Evolutionary conservation across 202 grass and related monocot genomes (phyloP), one percentile per base, ranked within the genome.

Genomic region (Cymbopogon flexuosus): DNA sequence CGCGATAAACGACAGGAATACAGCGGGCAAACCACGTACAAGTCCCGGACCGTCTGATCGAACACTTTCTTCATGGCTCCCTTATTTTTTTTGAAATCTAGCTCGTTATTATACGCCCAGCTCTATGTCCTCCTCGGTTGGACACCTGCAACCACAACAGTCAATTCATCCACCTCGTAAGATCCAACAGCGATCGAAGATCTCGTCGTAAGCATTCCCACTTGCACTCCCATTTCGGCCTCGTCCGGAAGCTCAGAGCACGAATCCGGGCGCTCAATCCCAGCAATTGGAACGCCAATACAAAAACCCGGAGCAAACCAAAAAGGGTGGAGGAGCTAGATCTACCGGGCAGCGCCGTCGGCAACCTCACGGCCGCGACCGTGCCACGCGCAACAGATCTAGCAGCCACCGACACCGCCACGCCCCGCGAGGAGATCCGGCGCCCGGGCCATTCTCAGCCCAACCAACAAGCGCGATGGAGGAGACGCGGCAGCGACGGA

Each of bases 21-120:
- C 45, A 70, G 46, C 37, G n/a, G 5, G 39, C 24, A 47, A 57
- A 73, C 16, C 36, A 86, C 90, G 63, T 90, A 98, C 95, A 95
- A 8, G 79, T 98, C 90, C 30, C 95, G 92, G 82, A 98, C 95
- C 13, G 95, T 98, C 82, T 98, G 95, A 80, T 89, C 90, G 69
- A 98, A 95, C 74, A 80, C 95, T 84, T 98, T 95, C 92, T 98
- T 98, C 95, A 98, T 95, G 68, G 70, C 62, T 78, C 43, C 41
- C 24, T 8, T 41, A 13, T 61, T 29, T 8, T 8, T 34, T 29
- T 62, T 29, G 23, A 24, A 88, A 79, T 70, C 78, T 79, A 85
- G 82, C 63, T 78, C 35, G 15, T 31, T 74, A 43, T 29, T 68
- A 29, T 40, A 23, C 31, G 40, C 60, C 45, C 54, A 66, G 73